A percentile compares a stretch with the other conserved stretches of the same genome.
Conservation (phyloP, 768 basidiomycete genomes). For the Mycena amicta region DNA sequence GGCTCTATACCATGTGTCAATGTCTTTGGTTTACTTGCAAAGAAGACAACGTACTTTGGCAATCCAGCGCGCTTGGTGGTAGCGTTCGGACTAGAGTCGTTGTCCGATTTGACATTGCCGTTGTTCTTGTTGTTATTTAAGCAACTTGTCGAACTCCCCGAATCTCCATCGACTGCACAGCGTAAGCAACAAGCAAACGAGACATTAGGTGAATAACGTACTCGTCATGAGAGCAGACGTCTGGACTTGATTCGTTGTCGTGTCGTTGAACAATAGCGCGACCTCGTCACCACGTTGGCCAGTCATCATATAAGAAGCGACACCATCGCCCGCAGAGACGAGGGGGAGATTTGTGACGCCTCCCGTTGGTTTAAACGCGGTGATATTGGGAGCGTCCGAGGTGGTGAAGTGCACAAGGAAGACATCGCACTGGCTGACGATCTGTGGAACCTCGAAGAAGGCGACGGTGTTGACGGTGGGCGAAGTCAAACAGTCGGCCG, state of each 20-base stretch:
- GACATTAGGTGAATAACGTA: conserved; percentile 22
- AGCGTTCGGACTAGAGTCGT: background rate
- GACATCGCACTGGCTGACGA: conserved; percentile 49
- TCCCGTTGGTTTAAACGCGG: conserved; percentile 40
- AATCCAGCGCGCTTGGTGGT: background rate
- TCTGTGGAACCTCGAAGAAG: conserved; percentile 35
- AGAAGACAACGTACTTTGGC: conserved; percentile 21
- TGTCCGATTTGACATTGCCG: background rate
- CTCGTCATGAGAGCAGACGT: conserved; percentile 48
- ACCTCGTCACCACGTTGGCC: conserved; percentile 39
- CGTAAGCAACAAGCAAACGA: conserved; percentile 1
- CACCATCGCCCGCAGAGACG: conserved; percentile 32
- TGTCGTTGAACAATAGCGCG: conserved; percentile 47
- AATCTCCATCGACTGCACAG: conserved; percentile 33
- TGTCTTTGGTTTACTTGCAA: background rate
- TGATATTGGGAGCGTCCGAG: conserved; percentile 36
- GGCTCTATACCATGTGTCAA: conserved; percentile 30
- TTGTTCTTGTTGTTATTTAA: background rate
- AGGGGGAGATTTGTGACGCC: conserved; percentile 32
- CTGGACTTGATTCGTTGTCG: conserved; percentile 36
- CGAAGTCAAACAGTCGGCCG: background rate
- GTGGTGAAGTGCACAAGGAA: conserved; percentile 49
- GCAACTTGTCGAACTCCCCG: conserved; percentile 4
- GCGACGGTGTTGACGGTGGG: conserved; percentile 14
- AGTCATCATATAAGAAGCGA: conserved; percentile 46